phyloP scores from a whole-genome alignment of 108 stramenopile species.

The Poteriospumella lacustris region DNA sequence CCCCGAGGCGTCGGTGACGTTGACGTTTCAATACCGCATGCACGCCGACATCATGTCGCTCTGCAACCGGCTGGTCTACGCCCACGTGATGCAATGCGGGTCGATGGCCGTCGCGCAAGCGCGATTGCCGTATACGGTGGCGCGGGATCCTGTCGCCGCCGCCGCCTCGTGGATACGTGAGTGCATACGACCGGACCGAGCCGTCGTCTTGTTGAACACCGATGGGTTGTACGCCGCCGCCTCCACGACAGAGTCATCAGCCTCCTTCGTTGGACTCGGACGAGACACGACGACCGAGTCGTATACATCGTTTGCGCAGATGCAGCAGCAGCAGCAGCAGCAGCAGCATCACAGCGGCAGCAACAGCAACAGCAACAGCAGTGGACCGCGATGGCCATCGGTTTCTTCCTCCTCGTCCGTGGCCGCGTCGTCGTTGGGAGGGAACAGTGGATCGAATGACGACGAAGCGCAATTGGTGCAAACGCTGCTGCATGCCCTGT shows the following conservation, averaged over 20 bases:
- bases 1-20: constrained; percentile 66
- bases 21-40: constrained; percentile 94
- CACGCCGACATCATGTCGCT: constrained; percentile 76
- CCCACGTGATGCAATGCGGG: neutral
- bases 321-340: constrained; percentile 52
- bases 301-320: constrained; percentile 53
- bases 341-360: constrained; percentile 40
- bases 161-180: constrained; percentile 51
- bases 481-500: too few relatives aligned
- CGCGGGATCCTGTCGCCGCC: neutral
- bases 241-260: constrained; percentile 46
- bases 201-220: constrained; percentile 80
- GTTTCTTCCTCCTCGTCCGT: constrained; percentile 70
- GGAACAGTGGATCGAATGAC: too few relatives aligned
- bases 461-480: too few relatives aligned
- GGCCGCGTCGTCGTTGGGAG: too few relatives aligned
- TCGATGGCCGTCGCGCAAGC: neutral
- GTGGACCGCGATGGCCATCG: constrained; percentile 32
- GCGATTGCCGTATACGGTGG: neutral
- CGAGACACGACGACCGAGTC: constrained; percentile 56
- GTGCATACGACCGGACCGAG: constrained; percentile 57
- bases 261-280: constrained; percentile 53
- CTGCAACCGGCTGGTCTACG: constrained; percentile 58
- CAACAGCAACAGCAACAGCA: constrained; percentile 34
- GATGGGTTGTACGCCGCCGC: constrained; percentile 55